Evolutionary conservation across 2,329 filamentous ascomycete species (phyloP), one percentile per base, ranked within the genome.

Genomic region (Rutstroemia sp.): DNA sequence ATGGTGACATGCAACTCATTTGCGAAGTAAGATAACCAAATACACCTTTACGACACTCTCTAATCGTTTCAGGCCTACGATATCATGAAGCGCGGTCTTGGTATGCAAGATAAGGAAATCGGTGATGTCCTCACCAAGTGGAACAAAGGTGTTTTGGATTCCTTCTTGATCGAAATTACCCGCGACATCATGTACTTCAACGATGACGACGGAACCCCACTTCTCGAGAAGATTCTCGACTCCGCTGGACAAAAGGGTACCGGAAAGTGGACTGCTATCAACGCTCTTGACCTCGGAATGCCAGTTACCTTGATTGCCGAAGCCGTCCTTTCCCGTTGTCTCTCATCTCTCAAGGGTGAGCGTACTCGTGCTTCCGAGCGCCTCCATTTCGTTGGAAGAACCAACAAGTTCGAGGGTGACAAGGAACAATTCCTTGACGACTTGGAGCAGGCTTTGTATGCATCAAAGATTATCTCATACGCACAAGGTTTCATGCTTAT

Each of bases 401-500:
- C 75, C 69, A 87, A 81, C 71, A 85, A 83, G 69, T 97, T 97
- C 75, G 82, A 87, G 68, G 94, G 94, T 67, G 83, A 96, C 84
- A 91, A 88, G 82, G 80, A 90, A 74, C 83, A 91, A 74, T 95
- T 97, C 84, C 85, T 99, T 67, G 89, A 90, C 67, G 92, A 99
- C 76, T 89, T 99, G 52, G 94, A 99, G 82, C 94, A 99, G 81
- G 94, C 92, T 66, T 85, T 99, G 61, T 99, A 99, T 73, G 94
- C 94, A 66, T 97, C 92, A 71, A 99, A 99, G 88, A 99, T 99
- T 73, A 96, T 99, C 77, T 99, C 94, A 19, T 99, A 99, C 74
- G 91, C 94, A 65, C 94, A 99, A 79, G 94, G 94, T 73, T 99
- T 99, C 85, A 97, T 97, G 92, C 84, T 99, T 71, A 97, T 99